Conservation (phyloP, 2,329 filamentous ascomycete genomes). For the Epichloe gansuensis region DNA sequence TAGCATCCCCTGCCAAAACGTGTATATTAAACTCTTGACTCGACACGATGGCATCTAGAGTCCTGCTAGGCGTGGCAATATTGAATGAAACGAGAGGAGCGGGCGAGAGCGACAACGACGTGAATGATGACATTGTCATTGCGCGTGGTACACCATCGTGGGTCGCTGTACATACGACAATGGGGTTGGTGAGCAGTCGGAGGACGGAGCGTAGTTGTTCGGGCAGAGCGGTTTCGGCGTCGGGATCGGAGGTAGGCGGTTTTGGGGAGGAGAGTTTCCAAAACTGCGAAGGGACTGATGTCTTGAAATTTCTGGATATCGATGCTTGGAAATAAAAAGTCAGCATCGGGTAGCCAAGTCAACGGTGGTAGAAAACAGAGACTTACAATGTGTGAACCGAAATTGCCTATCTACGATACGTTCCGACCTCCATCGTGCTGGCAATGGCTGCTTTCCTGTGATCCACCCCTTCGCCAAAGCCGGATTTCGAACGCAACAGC, state of each 20-base stretch:
- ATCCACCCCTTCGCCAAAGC: neutral
- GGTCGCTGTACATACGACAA: constrained; percentile 42
- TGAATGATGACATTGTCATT: constrained; percentile 49
- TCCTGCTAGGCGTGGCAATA: constrained; percentile 41
- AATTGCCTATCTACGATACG: neutral
- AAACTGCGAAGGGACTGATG: constrained; percentile 8
- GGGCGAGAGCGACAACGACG: constrained; percentile 39
- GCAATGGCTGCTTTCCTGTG: constrained; percentile 2
- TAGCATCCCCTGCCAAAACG: constrained; percentile 32
- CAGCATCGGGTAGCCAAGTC: neutral
- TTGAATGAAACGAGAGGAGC: constrained; percentile 44
- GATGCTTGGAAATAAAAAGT: neutral
- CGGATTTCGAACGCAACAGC: neutral
- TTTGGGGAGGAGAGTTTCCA: constrained; percentile 20
- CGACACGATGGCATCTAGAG: constrained; percentile 35
- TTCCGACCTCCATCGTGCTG: neutral
- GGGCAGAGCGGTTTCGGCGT: constrained; percentile 21
- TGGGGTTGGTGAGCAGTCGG: constrained; percentile 40
- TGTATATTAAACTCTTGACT: constrained; percentile 41
- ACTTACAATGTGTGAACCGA: neutral
- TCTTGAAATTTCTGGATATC: constrained; percentile 4
- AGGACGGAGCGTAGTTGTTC: constrained; percentile 39
- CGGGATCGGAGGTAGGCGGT: constrained; percentile 23
- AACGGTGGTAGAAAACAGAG: neutral
- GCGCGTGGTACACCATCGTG: constrained; percentile 26